Evolutionary conservation across 2,329 filamentous ascomycete genomes (phyloP).

Genomic region (Trichoderma oligosporum): DNA sequence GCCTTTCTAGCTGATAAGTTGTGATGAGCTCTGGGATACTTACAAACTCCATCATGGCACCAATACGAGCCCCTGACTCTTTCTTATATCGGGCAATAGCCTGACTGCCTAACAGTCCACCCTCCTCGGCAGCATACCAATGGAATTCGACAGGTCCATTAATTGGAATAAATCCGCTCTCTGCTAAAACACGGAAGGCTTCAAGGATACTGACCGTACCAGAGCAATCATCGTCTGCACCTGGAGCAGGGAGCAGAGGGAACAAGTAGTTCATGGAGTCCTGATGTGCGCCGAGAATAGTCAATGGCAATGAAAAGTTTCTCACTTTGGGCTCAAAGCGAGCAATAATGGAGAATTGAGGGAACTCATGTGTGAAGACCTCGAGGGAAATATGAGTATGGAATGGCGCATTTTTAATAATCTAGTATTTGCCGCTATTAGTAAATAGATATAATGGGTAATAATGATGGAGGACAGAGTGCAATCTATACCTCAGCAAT

Average conservation of each 20-base stretch:
- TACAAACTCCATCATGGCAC: slow-evolving; percentile 65
- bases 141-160: slow-evolving; percentile 63
- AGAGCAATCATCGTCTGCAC: slow-evolving; percentile 70
- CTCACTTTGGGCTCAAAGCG: slow-evolving; percentile 50
- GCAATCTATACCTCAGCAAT: slow-evolving; percentile 27
- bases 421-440: slow-evolving; percentile 20
- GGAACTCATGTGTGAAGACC: slow-evolving; percentile 64
- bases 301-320: slow-evolving; percentile 25
- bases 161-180: slow-evolving; percentile 36
- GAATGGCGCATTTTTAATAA: slow-evolving; percentile 34
- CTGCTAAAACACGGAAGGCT: slow-evolving; percentile 61
- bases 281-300: slow-evolving; percentile 62
- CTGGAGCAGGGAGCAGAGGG: slow-evolving; percentile 64
- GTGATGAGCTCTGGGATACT: slow-evolving; percentile 45
- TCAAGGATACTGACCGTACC: slow-evolving; percentile 72
- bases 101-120: slow-evolving; percentile 61
- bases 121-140: slow-evolving; percentile 78
- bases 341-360: slow-evolving; percentile 68
- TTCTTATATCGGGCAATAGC: slow-evolving; percentile 66
- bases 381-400: slow-evolving; percentile 26
- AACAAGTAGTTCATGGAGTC: slow-evolving; percentile 72
- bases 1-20: slow-evolving; percentile 63
- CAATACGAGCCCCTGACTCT: slow-evolving; percentile 57
- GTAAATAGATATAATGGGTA: slow-evolving; percentile 27
- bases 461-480: slow-evolving; percentile 49